phyloP scores from a whole-genome alignment of 2,329 filamentous ascomycete species.

The Capronia epimyces region DNA sequence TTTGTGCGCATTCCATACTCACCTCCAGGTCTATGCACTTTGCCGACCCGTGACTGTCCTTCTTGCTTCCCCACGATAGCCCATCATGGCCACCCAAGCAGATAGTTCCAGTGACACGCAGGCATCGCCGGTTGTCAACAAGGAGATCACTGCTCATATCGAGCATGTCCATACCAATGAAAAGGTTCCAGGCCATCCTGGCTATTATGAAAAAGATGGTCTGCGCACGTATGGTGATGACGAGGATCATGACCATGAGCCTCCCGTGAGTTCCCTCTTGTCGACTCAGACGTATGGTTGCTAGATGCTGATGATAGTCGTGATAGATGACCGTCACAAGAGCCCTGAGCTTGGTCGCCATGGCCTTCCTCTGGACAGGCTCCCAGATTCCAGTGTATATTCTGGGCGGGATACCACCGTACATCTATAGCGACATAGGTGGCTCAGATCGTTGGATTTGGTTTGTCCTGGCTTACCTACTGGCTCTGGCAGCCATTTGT shows the following conservation, averaged over 20 bases:
- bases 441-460: constrained; percentile 58
- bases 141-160: constrained; percentile 30
- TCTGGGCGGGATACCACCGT: constrained; percentile 48
- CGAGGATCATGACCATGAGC: constrained; percentile 45
- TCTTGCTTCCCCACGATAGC: constrained; percentile 3
- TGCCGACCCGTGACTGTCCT: neutral
- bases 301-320: constrained; percentile 39
- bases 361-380: constrained; percentile 58
- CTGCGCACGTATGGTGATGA: constrained; percentile 45
- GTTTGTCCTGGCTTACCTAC: constrained; percentile 52
- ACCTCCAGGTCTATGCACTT: neutral
- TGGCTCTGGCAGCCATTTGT: constrained; percentile 52
- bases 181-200: constrained; percentile 34
- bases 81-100: constrained; percentile 16
- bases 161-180: constrained; percentile 31
- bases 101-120: constrained; percentile 19
- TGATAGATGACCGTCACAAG: constrained; percentile 29
- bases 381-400: constrained; percentile 56
- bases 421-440: constrained; percentile 57
- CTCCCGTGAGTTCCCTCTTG: constrained; percentile 36
- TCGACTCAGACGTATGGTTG: neutral
- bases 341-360: constrained; percentile 50
- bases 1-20: neutral
- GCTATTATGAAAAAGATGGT: constrained; percentile 46
- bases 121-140: constrained; percentile 12